Evolutionary conservation across 169 alveolate genomes (phyloP), one percentile per base, ranked within the genome.

Genomic region (Cryptosporidium parvum): DNA sequence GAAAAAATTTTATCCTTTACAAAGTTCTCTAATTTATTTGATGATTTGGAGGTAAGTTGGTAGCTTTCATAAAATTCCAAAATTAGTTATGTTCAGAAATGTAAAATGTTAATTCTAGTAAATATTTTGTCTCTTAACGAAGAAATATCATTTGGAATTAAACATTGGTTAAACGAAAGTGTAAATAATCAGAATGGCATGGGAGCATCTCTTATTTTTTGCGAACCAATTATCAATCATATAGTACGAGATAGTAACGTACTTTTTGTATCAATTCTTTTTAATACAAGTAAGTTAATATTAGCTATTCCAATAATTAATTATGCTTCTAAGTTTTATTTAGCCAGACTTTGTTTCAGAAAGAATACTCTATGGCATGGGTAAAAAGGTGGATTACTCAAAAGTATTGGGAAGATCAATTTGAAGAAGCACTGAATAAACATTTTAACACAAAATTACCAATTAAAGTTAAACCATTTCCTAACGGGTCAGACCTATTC

Each of bases 391-490:
- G 89, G 89, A 23, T 80, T 31, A 62, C 21, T 37, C 89, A 80
- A 45, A 80, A 65, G 21, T 80, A 80, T 21, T 80, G 89, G 89
- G 89, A 80, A 37, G 68, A 48, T 16, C 26, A 62, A 80, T n/a
- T 80, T 42, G 89, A 80, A 59, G 58, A 80, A 8, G 5, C 37
- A 26, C 26, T 61, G 33, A 12, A 23, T 61, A 21, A 33, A 39
- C 16, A 3, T 80, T 9, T 3, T 48, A 31, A 21, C 0, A 12
- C 44, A 26, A 42, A 44, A 35, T 31, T 45, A 14, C 26, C 68
- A 44, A 16, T 8, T 59, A 35, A 14, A 35, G 33, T 16, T 45
- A 26, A 16, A 33, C 31, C 26, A 26, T 80, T 61, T 37, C 39
- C 89, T 4, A 48, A 80, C 23, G 89, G 89, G 3, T 42, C 16